Evolutionary conservation across 208 protist genomes (phyloP), one percentile per base, ranked within the genome.

Genomic region (Leishmania martiniquensis): DNA sequence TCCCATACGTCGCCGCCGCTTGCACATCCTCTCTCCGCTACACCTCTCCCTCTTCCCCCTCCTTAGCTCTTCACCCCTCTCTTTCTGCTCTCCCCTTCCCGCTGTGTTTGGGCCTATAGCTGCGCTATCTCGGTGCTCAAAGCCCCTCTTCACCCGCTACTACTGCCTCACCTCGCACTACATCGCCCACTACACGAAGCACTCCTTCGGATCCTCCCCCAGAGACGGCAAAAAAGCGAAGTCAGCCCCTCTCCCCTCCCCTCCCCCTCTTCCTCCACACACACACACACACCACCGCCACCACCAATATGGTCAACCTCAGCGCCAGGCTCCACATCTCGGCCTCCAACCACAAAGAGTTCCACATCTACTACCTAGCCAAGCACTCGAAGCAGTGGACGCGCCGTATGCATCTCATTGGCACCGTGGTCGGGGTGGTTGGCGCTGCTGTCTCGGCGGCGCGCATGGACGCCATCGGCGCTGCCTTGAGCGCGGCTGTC

Each of bases 291-390:
- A 60, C 25, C 20, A 6, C 32, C 67, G 15, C 67, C 51, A 60
- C n/a, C 32, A 25, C 32, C 59, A 83, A 15, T n/a, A 94, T 94
- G 90, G 87, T 89, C 51, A 77, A 85, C 70, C 87, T 94, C 57
- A 76, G 63, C 80, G 68, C 81, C 29, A 90, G 85, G 71, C 47
- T 92, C 22, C 69, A 92, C 42, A 70, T 94, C 4, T 80, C 69
- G 22, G 75, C 85, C 25, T 82, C 71, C 63, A 91, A 84, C 84
- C 83, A 82, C 78, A 84, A 80, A 65, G 90, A 94, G 85, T 94
- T 85, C 59, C 85, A 91, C 85, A 70, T 89, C 44, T 89, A 84
- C 77, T 94, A 92, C 80, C 32, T 90, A 47, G 75, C 86, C 0
- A 87, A 91, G 77, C 88, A 94, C 88, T 85, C 84, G 29, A 85